Percentiles rank a stretch among this genome's conserved stretches.
phyloP scores from a whole-genome alignment of 73 alveolate species.

The Paramecium primaurelia region DNA sequence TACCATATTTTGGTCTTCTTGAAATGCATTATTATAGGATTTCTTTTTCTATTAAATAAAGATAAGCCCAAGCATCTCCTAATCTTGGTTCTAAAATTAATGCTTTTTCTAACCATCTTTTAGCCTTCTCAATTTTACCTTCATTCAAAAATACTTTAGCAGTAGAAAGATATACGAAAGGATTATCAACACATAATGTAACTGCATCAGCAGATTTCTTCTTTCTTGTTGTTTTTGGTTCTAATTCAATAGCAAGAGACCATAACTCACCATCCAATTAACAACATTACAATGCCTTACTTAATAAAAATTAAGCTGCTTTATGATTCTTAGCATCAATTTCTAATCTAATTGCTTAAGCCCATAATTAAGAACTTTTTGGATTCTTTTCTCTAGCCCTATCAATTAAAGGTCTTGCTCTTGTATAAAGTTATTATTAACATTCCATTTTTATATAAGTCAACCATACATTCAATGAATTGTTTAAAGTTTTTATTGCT shows the following conservation, averaged over 20 bases:
- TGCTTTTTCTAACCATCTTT: constrained; percentile 76
- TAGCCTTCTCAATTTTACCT: constrained; percentile 76
- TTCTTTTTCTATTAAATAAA: constrained; percentile 50
- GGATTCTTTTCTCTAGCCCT: constrained; percentile 76
- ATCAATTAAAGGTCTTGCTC: constrained; percentile 76
- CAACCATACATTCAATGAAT: constrained; percentile 60
- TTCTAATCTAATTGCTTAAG: constrained; percentile 73
- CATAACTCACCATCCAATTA: constrained; percentile 48
- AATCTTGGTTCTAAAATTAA: constrained; percentile 62
- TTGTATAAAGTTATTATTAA: constrained; percentile 56
- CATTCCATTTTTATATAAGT: constrained; percentile 71
- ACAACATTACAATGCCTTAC: constrained; percentile 60
- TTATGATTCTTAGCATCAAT: constrained; percentile 66
- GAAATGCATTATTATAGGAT: not conserved
- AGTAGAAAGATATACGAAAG: constrained; percentile 64
- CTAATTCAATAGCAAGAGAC: constrained; percentile 79
- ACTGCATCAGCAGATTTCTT: constrained; percentile 69
- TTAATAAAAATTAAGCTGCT: constrained; percentile 67
- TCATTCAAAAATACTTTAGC: constrained; percentile 76
- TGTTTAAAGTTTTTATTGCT: constrained; percentile 56
- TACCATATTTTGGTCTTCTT: constrained; percentile 22
- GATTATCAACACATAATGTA: constrained; percentile 67
- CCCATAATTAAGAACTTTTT: constrained; percentile 69
- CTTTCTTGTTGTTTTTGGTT: constrained; percentile 70
- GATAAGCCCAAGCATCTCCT: constrained; percentile 88